Base-by-base conservation (phyloP, 352 stramenopile genomes). In the Halophytophthora polymorphica region DNA sequence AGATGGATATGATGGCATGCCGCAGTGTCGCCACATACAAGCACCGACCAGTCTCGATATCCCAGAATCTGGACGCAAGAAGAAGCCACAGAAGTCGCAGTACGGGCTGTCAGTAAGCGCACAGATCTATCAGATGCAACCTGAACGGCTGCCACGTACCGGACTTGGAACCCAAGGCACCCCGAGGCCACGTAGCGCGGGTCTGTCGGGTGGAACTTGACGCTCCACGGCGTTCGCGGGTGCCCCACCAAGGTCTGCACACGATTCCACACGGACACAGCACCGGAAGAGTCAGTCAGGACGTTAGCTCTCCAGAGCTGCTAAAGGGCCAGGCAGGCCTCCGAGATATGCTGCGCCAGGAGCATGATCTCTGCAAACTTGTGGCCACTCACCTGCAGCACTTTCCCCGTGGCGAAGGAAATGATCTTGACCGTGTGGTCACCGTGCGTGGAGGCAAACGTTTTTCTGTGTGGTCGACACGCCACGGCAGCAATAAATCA, bases 361-460 rank as follows among this genome's bases (percentile, higher is more conserved):
- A 21, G 18, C 34, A 11, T 3, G 21, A 38, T 29, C 25, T 25
- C 19, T 6, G 23, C 6, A 17, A 25, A 6, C 1, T 7, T 1
- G 13, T 14, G 23, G 8, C 18, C 7, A 5, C 23, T 2, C 53
- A 95, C 86, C 73, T 93, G 81, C 15, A 94, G 58, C 33, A 96
- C 83, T 53, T 78, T 76, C 6, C 79, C 65, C 6, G 90, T 98
- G 42, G 84, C 62, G 44, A 95, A 96, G 64, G 88, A 97, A 40
- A 97, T 96, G 45, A 99, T 97, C 76, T 99, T 99, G 56, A 99
- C 92, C 3, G 96, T 98, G 67, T 99, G 96, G 69, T 99, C 96
- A 33, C 96, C 96, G 62, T 99, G 97, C 1, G 97, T 98, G 3
- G 93, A 98, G 22, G 96, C 96, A 71, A 99, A 96, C 10, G 77